These are phyloP conservation scores for Handroanthus guayacan DNA, from an alignment of 257 asterid species.

Conservation along the genomic window DNA sequence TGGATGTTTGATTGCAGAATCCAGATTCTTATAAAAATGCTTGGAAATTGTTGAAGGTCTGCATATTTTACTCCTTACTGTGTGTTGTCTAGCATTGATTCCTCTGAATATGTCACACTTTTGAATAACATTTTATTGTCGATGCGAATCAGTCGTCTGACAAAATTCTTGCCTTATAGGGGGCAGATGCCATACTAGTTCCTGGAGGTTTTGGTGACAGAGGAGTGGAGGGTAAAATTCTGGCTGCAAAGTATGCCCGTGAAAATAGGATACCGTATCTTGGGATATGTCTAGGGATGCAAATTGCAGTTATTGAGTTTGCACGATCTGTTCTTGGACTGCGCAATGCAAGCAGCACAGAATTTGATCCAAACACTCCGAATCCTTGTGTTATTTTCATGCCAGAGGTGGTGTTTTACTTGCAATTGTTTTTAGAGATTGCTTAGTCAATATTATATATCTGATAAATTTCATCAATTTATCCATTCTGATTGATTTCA, in stretches of 20 bases:
- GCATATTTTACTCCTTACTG: conserved; percentile 33
- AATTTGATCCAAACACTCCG: conserved; percentile 62
- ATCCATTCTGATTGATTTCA: neutral
- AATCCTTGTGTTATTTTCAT: conserved; percentile 75
- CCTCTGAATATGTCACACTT: neutral
- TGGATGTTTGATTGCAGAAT: conserved; percentile 58
- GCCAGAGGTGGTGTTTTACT: conserved; percentile 66
- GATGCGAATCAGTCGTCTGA: conserved; percentile 32
- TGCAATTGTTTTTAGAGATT: conserved; percentile 26
- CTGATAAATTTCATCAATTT: conserved; percentile 1
- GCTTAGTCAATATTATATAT: neutral
- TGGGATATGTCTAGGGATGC: conserved; percentile 89
- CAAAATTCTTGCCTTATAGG: conserved; percentile 47
- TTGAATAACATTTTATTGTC: conserved; percentile 22
- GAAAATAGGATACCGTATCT: conserved; percentile 71
- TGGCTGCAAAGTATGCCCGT: conserved; percentile 85
- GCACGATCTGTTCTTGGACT: conserved; percentile 73
- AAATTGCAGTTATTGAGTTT: conserved; percentile 72
- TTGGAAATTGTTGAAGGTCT: conserved; percentile 86
- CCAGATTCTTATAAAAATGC: conserved; percentile 73
- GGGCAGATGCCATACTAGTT: conserved; percentile 75
- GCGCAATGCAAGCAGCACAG: conserved; percentile 74
- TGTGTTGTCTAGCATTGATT: neutral
- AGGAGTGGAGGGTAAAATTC: conserved; percentile 85
- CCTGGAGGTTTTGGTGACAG: conserved; percentile 94